Evolutionary conservation across 352 stramenopile genomes (phyloP).

Genomic region (Phytophthora tentaculata): DNA sequence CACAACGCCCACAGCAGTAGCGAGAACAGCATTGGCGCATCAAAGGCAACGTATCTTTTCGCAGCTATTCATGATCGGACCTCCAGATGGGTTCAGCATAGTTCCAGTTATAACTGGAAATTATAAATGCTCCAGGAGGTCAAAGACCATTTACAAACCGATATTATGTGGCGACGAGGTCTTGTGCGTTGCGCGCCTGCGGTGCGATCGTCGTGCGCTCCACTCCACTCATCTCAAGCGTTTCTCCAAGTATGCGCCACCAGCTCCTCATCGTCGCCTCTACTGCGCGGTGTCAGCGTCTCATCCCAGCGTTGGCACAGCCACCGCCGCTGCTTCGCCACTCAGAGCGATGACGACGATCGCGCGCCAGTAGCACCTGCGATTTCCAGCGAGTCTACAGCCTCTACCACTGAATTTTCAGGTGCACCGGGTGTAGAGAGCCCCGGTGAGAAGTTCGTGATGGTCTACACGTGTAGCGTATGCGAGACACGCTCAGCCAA

Average conservation of each 20-base stretch:
- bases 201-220: slow-evolving; percentile 8
- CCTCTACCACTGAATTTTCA: slow-evolving; percentile 17
- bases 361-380: neutral
- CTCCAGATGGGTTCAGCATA: neutral
- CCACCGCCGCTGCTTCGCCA: slow-evolving; percentile 26
- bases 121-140: neutral
- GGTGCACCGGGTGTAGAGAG: slow-evolving; percentile 75
- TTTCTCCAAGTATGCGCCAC: neutral
- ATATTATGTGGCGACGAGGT: slow-evolving; percentile 42
- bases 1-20: slow-evolving; percentile 21
- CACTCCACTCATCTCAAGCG: neutral
- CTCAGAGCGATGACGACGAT: slow-evolving; percentile 22
- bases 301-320: slow-evolving; percentile 1
- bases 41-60: slow-evolving; percentile 6
- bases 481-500: slow-evolving; percentile 98
- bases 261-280: neutral
- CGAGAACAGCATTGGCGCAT: neutral
- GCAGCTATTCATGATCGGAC: slow-evolving; percentile 24
- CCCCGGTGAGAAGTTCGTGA: slow-evolving; percentile 95
- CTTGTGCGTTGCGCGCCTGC: slow-evolving; percentile 27
- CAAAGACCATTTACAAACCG: neutral
- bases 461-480: slow-evolving; percentile 98
- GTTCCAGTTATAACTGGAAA: too few species aligned
- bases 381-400: slow-evolving; percentile 4
- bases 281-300: slow-evolving; percentile 1